These are phyloP conservation scores for Blastobotrys peoriensis DNA, from an alignment of 805 yeast species.

Conservation along the genomic window DNA sequence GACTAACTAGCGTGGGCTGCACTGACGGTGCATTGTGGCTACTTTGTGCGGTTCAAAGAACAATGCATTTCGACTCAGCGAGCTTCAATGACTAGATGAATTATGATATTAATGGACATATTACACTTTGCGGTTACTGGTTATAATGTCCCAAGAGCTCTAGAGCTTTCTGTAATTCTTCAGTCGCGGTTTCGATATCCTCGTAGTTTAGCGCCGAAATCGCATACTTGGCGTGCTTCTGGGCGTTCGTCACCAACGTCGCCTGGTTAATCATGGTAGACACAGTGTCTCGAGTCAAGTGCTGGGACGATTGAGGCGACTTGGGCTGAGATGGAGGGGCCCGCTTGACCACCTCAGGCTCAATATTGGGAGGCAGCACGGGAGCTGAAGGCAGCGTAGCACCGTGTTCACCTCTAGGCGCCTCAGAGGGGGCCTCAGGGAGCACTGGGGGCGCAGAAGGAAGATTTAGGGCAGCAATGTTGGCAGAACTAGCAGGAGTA, in stretches of 20 bases:
- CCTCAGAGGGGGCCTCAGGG: conserved; percentile 10
- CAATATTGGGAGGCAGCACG: conserved; percentile 1
- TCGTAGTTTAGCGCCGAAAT: conserved; percentile 68
- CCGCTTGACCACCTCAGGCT: not conserved
- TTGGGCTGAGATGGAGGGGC: conserved; percentile 10
- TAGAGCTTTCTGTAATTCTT: conserved; percentile 47
- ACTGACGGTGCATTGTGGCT: no score
- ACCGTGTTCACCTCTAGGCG: not conserved
- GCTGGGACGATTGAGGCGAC: conserved; percentile 7
- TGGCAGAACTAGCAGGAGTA: no score
- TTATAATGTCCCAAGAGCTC: conserved; percentile 24
- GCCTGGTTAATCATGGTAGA: conserved; percentile 30
- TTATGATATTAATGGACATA: no score
- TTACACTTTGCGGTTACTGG: no score
- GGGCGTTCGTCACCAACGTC: conserved; percentile 37
- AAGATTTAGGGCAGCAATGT: no score
- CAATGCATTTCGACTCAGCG: no score
- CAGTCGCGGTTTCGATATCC: conserved; percentile 57
- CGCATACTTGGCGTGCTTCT: conserved; percentile 66
- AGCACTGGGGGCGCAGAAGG: conserved; percentile 11
- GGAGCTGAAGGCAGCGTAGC: not conserved
- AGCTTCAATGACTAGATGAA: no score
- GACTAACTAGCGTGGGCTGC: no score
- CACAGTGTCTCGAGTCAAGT: conserved; percentile 20
- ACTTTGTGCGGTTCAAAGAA: no score